phyloP scores from a whole-genome alignment of 2,329 filamentous ascomycete species.

The Penicillium fuscoglaucum region DNA sequence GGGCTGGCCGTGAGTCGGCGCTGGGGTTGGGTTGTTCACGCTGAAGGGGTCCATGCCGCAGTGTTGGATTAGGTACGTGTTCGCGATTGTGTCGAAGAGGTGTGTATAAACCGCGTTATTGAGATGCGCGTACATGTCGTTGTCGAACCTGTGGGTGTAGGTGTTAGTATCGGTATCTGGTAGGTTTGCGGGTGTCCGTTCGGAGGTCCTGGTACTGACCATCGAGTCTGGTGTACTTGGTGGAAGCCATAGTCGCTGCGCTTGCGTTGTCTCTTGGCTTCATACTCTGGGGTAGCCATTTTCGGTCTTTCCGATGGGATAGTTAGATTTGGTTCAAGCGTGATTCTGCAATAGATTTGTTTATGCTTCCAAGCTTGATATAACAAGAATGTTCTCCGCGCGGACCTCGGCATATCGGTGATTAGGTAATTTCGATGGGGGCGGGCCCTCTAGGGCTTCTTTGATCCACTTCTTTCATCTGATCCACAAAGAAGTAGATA shows the following conservation, averaged over 20 bases:
- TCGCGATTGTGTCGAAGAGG: slow-evolving; percentile 86
- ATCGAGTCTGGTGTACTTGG: slow-evolving; percentile 82
- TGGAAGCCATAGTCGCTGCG: slow-evolving; percentile 73
- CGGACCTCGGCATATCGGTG: slow-evolving; percentile 20
- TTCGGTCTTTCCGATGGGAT: neutral
- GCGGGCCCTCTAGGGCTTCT: neutral
- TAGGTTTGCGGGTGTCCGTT: neutral
- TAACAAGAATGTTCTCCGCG: slow-evolving; percentile 10
- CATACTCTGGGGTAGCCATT: slow-evolving; percentile 33
- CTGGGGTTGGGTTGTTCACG: slow-evolving; percentile 41
- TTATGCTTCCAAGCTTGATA: slow-evolving; percentile 3
- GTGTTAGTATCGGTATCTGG: slow-evolving; percentile 4
- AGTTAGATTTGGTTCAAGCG: neutral
- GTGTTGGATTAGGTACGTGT: slow-evolving; percentile 78
- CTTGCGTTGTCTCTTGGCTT: slow-evolving; percentile 60
- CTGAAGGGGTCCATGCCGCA: slow-evolving; percentile 71
- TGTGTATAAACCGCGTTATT: slow-evolving; percentile 89
- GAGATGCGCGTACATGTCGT: slow-evolving; percentile 93
- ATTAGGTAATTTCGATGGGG: slow-evolving; percentile 20
- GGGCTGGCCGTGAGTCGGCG: slow-evolving; percentile 13
- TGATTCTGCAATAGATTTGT: neutral
- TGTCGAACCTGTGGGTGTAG: slow-evolving; percentile 67
- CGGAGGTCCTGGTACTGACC: slow-evolving; percentile 51
- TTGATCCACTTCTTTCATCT: slow-evolving; percentile 9
- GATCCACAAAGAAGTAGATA: neutral